phyloP scores from a whole-genome alignment of 495 filamentous ascomycete species.

The Astrothelium macrocarpum region DNA sequence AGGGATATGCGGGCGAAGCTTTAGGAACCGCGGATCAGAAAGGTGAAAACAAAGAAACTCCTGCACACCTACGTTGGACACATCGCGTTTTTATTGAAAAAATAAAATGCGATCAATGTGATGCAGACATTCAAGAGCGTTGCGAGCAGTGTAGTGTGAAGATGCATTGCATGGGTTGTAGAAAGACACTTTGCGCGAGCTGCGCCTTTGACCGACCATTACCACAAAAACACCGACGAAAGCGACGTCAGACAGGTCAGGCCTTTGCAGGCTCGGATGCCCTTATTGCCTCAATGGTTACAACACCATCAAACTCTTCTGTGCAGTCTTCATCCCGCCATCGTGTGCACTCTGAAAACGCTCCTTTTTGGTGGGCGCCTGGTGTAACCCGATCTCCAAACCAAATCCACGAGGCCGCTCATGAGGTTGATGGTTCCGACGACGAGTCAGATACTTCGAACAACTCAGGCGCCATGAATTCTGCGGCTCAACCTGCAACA shows the following conservation, averaged over 20 bases:
- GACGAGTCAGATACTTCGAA: conserved; percentile 26
- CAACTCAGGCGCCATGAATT: conserved; percentile 17
- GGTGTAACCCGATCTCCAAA: conserved; percentile 45
- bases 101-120: conserved; percentile 47
- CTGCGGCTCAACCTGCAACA: conserved; percentile 13
- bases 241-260: conserved; percentile 19
- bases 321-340: conserved; percentile 18
- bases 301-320: conserved; percentile 21
- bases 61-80: conserved; percentile 46
- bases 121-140: conserved; percentile 43
- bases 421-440: conserved; percentile 29
- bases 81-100: conserved; percentile 45
- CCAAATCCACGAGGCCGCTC: conserved; percentile 43
- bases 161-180: conserved; percentile 56
- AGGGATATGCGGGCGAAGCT: conserved; percentile 48
- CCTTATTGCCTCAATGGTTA: conserved; percentile 7
- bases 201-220: conserved; percentile 51
- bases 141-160: conserved; percentile 55
- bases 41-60: conserved; percentile 47
- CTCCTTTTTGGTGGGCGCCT: conserved; percentile 50
- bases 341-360: conserved; percentile 1
- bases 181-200: conserved; percentile 52
- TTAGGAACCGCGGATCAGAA: conserved; percentile 40
- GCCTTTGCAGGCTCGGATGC: conserved; percentile 13
- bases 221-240: conserved; percentile 29